Base-by-base conservation (phyloP, 106 monocot species). In the Dendrobium chrysotoxum region DNA sequence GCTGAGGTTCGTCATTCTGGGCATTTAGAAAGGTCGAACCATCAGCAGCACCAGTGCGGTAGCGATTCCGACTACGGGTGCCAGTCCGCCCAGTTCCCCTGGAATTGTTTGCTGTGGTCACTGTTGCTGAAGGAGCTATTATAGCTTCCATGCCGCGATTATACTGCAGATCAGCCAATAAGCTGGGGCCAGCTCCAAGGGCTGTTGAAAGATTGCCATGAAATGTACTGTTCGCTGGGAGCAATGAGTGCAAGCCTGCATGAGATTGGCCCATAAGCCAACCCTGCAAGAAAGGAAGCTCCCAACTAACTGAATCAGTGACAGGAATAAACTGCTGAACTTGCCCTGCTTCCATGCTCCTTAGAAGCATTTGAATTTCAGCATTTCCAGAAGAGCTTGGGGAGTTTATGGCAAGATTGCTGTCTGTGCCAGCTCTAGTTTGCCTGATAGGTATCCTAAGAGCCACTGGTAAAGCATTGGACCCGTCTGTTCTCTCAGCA, bases 251-350 rank as follows among this genome's bases (percentile, higher is more conserved):
- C 39, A 87, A 77, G 39, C 82, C 80, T 45, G 86, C 90, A 79
- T 93, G 88, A 40, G 85, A 88, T 75, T 89, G 94, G 78, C 91
- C 97, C 88, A 98, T 85, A 55, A 98, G 79, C 94, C 90, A 92
- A 26, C 94, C 97, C 58, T 94, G 97, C 61, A 91, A 78, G 85
- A 92, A 95, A 75, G 97, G 94, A 20, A 92, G 74, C 67, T 92
- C 92, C 90, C 94, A 98, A 31, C 89, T 84, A 42, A 85, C 50
- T 54, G 90, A 82, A 85, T 97, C 96, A 84, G 66, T 79, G 46
- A 86, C 83, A 75, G 88, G 90, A 74, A 88, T 73, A 55, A 88
- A 78, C n/a, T 86, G 92, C 30, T 87, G 86, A 50, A 87, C 50
- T 47, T 97, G 92, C 54, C 85, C 89, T 70, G 84, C 81, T 40